A percentile compares a stretch with the other conserved stretches of the same genome.
These are phyloP conservation scores for Mycena epipterygia DNA, from an alignment of 768 basidiomycete species.

Conservation along the genomic window DNA sequence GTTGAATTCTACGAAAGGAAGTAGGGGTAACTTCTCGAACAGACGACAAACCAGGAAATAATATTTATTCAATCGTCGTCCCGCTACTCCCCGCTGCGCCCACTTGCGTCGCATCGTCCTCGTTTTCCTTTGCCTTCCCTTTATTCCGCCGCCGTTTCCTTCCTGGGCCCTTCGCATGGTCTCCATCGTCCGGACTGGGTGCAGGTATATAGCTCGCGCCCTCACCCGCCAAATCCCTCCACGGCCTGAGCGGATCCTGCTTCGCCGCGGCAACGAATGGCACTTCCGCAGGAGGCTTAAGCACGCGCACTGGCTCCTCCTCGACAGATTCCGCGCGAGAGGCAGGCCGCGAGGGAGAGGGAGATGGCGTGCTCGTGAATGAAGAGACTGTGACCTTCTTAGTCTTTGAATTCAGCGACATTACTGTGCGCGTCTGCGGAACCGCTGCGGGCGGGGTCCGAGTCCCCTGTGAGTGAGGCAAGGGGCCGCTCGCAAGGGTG, in stretches of 20 bases:
- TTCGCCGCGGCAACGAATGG: slow-evolving; percentile 45
- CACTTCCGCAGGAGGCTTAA: slow-evolving; percentile 53
- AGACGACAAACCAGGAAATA: no score
- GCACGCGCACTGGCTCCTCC: slow-evolving; percentile 55
- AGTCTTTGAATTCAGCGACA: slow-evolving; percentile 68
- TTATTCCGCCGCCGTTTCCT: slow-evolving; percentile 37
- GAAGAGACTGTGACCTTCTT: slow-evolving; percentile 68
- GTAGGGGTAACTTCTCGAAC: no score
- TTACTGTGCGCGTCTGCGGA: slow-evolving; percentile 64
- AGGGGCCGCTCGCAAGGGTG: slow-evolving; percentile 51
- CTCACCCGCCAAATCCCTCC: slow-evolving; percentile 56
- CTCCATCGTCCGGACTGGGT: slow-evolving; percentile 23
- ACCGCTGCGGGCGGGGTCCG: slow-evolving; percentile 29
- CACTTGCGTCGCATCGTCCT: no score
- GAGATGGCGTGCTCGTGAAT: slow-evolving; percentile 50
- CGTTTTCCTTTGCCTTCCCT: slow-evolving; percentile 22
- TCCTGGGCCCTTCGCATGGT: slow-evolving; percentile 5
- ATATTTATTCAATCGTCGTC: neutral
- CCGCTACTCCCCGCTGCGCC: neutral
- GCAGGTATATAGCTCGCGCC: slow-evolving; percentile 54
- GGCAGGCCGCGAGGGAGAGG: slow-evolving; percentile 51
- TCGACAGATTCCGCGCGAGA: slow-evolving; percentile 50
- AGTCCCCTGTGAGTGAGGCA: slow-evolving; percentile 3
- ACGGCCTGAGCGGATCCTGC: slow-evolving; percentile 52
- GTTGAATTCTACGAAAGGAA: no score